These are phyloP conservation scores for Leucocoprinus sp. DNA, from an alignment of 768 basidiomycete genomes.

Conservation along the genomic window DNA sequence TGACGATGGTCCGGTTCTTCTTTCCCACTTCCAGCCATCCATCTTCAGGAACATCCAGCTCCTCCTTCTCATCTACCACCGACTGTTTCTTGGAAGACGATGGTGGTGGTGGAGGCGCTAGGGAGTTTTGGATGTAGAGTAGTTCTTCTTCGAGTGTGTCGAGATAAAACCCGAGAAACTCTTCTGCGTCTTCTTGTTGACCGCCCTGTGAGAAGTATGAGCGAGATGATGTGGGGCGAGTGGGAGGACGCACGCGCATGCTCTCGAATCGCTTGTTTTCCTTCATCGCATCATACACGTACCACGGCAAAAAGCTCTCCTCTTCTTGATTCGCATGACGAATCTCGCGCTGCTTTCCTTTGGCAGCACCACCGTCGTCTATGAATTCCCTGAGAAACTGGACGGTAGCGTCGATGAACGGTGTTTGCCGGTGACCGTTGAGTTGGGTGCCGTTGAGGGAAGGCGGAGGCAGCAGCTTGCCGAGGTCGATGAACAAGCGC, in stretches of 20 bases:
- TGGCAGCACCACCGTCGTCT: constrained; percentile 18
- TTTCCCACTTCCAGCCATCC: constrained; percentile 94
- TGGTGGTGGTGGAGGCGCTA: constrained; percentile 34
- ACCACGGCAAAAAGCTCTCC: constrained; percentile 76
- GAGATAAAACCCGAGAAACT: constrained; percentile 96
- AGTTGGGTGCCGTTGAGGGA: constrained; percentile 2
- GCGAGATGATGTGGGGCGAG: constrained; percentile 2
- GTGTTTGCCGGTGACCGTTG: constrained; percentile 27
- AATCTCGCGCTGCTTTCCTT: constrained; percentile 16
- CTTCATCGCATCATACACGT: constrained; percentile 89
- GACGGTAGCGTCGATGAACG: constrained; percentile 60
- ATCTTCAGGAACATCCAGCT: constrained; percentile 36
- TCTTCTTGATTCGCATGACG: constrained; percentile 35
- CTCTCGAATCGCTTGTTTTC: constrained; percentile 89
- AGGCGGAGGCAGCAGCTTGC: constrained; percentile 31
- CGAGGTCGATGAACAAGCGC: constrained; percentile 66
- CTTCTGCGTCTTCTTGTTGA: constrained; percentile 97
- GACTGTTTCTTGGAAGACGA: constrained; percentile 17
- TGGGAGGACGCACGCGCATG: constrained; percentile 62
- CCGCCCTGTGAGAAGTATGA: constrained; percentile 46
- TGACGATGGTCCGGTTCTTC: constrained; percentile 72
- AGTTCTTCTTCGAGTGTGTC: constrained; percentile 94
- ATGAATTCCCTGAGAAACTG: constrained; percentile 76
- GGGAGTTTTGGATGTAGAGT: constrained; percentile 49
- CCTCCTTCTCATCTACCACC: constrained; percentile 36